Percentiles rank a stretch among this genome's conserved stretches.
Conservation (phyloP, 2,329 filamentous ascomycete genomes). For the Curvularia spicifera region DNA sequence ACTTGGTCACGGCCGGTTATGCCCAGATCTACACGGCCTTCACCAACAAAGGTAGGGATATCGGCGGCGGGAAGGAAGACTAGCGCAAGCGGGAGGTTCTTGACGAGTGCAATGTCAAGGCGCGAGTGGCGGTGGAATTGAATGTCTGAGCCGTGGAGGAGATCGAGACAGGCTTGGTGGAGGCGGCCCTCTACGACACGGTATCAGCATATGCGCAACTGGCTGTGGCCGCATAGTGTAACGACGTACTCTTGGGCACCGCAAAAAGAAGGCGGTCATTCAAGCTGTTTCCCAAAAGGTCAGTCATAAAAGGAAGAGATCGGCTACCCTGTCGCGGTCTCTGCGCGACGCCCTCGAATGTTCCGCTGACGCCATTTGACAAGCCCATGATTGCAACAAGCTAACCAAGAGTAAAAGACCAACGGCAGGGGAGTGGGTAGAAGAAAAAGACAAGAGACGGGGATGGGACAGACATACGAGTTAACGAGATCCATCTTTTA, state of each 20-base stretch:
- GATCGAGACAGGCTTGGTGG: conserved; percentile 84
- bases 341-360: conserved; percentile 28
- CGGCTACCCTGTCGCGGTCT: conserved; percentile 42
- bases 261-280: conserved; percentile 94
- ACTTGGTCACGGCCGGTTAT: conserved; percentile 96
- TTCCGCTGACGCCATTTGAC: conserved; percentile 26
- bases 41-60: conserved; percentile 96
- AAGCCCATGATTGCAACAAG: conserved; percentile 31
- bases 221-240: not conserved
- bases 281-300: conserved; percentile 65
- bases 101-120: conserved; percentile 95
- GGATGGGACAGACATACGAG: conserved; percentile 42
- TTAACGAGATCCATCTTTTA: conserved; percentile 52
- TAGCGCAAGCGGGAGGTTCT: conserved; percentile 93
- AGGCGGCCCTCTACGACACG: conserved; percentile 79
- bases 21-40: conserved; percentile 89
- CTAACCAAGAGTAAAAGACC: conserved; percentile 1
- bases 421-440: not conserved
- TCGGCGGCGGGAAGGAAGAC: conserved; percentile 97
- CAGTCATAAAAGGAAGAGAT: conserved; percentile 50
- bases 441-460: conserved; percentile 11
- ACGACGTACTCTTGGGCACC: conserved; percentile 89
- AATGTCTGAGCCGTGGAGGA: conserved; percentile 92
- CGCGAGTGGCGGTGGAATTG: conserved; percentile 95
- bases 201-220: conserved; percentile 14